Evolutionary conservation across 305 asterid genomes (phyloP).

Genomic region (Fraxinus nigra): DNA sequence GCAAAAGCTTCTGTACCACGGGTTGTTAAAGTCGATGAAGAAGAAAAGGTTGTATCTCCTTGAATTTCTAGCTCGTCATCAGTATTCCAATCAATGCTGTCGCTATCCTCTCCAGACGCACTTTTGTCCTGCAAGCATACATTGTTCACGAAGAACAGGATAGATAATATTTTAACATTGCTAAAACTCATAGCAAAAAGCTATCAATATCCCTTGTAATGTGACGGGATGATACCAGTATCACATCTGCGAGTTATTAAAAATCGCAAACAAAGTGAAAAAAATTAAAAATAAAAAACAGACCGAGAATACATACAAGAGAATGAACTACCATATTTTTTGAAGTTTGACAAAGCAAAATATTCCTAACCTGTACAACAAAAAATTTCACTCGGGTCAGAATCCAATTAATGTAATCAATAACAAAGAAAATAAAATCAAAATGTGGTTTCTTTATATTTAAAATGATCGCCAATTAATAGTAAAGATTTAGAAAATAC

Average conservation of each 20-base stretch:
- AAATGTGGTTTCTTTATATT: background rate
- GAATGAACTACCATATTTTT: constrained; percentile 34
- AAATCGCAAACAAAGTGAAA: background rate
- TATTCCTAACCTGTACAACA: constrained; percentile 34
- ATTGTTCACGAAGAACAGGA: constrained; percentile 1
- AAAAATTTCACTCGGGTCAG: constrained; percentile 15
- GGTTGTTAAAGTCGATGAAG: constrained; percentile 28
- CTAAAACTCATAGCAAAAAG: constrained; percentile 3
- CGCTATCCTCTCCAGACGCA: constrained; percentile 45
- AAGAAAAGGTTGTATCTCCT: constrained; percentile 27
- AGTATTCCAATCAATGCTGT: constrained; percentile 70
- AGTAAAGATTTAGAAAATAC: background rate
- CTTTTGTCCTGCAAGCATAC: constrained; percentile 37
- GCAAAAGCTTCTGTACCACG: constrained; percentile 18
- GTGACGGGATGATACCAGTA: background rate
- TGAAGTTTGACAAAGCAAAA: constrained; percentile 11
- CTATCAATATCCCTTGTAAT: constrained; percentile 6
- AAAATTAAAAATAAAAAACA: background rate
- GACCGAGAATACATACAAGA: background rate
- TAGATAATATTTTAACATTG: background rate
- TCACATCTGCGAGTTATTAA: background rate
- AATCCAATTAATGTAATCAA: constrained; percentile 11
- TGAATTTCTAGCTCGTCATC: constrained; percentile 72
- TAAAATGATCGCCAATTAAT: background rate
- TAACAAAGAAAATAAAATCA: background rate